Evolutionary conservation across 2,329 filamentous ascomycete species (phyloP).

Genomic region (Pestalotiopsis sp.): DNA sequence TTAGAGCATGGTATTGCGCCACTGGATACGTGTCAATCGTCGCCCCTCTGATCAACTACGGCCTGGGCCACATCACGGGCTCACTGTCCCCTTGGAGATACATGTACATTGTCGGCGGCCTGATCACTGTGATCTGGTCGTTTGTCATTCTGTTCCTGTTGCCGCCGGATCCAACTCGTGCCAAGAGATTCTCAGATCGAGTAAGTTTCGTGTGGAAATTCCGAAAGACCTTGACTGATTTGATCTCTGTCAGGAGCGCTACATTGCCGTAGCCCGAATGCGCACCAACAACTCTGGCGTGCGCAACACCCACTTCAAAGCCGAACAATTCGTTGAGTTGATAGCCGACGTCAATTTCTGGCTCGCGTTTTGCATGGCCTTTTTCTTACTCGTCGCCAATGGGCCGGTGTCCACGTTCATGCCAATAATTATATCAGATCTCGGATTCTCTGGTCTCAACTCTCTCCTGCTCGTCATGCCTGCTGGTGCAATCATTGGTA

Average conservation of each 20-base stretch:
- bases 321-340: conserved; percentile 18
- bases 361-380: conserved; percentile 17
- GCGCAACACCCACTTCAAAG: conserved; percentile 19
- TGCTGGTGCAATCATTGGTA: conserved; percentile 1
- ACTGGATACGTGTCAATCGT: conserved; percentile 20
- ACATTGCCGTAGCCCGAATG: conserved; percentile 20
- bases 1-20: background rate
- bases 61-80: conserved; percentile 33
- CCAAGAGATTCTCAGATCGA: conserved; percentile 14
- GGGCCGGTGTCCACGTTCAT: conserved; percentile 24
- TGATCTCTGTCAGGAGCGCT: conserved; percentile 2
- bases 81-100: conserved; percentile 33
- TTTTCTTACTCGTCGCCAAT: conserved; percentile 30
- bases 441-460: conserved; percentile 32
- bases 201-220: background rate
- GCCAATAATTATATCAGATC: conserved; percentile 21
- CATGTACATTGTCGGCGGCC: conserved; percentile 38
- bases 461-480: conserved; percentile 11
- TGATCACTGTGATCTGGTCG: conserved; percentile 27
- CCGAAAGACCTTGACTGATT: background rate
- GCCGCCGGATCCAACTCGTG: background rate
- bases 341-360: conserved; percentile 19
- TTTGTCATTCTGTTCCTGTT: conserved; percentile 1
- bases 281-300: conserved; percentile 22
- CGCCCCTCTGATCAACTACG: conserved; percentile 36